phyloP scores from a whole-genome alignment of 345 rosid species.

The Capsella bursapastoris region DNA sequence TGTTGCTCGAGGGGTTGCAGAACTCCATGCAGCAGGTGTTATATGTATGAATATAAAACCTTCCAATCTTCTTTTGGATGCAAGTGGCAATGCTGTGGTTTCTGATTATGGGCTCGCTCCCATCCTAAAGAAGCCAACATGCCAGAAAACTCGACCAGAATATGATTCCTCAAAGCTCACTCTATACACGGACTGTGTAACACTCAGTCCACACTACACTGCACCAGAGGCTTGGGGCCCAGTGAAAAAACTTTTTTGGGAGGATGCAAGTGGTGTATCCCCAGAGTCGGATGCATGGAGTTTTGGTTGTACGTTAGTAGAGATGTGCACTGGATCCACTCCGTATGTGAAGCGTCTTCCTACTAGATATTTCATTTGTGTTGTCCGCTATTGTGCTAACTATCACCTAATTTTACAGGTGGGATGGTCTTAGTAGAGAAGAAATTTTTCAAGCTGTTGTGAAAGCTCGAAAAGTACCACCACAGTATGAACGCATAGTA shows the following conservation, averaged over 20 bases:
- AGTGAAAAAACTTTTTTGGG: slow-evolving; percentile 92
- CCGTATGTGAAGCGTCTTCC: slow-evolving; percentile 69
- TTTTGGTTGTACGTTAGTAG: slow-evolving; percentile 97
- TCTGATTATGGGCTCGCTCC: slow-evolving; percentile 94
- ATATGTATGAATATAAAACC: slow-evolving; percentile 97
- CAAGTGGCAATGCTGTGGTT: slow-evolving; percentile 81
- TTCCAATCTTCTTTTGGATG: slow-evolving; percentile 90
- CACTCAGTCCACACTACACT: slow-evolving; percentile 87
- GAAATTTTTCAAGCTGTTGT: slow-evolving; percentile 92
- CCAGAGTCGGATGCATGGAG: slow-evolving; percentile 98
- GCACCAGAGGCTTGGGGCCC: slow-evolving; percentile 99
- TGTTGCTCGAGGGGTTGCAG: slow-evolving; percentile 90
- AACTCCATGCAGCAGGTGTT: slow-evolving; percentile 97
- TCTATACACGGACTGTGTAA: slow-evolving; percentile 85
- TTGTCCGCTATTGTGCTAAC: slow-evolving; percentile 27
- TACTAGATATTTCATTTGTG: slow-evolving; percentile 24
- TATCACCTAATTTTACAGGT: slow-evolving; percentile 55
- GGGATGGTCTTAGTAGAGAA: slow-evolving; percentile 92
- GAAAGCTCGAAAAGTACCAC: slow-evolving; percentile 81
- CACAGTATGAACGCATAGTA: slow-evolving; percentile 95
- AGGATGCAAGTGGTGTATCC: slow-evolving; percentile 87
- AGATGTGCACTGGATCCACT: slow-evolving; percentile 98
- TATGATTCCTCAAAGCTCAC: slow-evolving; percentile 68
- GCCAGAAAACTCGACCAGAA: slow-evolving; percentile 70
- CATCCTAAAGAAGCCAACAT: slow-evolving; percentile 85